Conservation (phyloP, 192 early-diverging fungal species). For the Linnemannia hyalina region DNA sequence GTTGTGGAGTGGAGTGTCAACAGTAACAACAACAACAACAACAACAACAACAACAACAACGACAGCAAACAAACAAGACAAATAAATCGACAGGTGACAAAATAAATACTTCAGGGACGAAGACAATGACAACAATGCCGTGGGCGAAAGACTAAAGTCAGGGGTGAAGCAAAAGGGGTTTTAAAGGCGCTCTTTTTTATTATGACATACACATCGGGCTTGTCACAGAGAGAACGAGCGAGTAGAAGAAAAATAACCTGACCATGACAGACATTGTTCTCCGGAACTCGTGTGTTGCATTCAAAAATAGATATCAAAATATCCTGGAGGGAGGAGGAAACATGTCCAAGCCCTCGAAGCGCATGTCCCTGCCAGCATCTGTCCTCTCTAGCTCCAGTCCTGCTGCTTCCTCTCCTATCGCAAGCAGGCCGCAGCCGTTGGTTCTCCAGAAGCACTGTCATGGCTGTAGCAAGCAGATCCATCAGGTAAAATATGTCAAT, state of each 20-base stretch:
- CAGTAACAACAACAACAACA: neutral
- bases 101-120: neutral
- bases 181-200: neutral
- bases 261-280: slow-evolving; percentile 7
- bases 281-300: neutral
- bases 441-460: slow-evolving; percentile 49
- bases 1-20: neutral
- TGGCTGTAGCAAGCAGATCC: slow-evolving; percentile 37
- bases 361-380: slow-evolving; percentile 49
- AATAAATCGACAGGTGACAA: neutral
- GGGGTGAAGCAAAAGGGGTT: neutral
- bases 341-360: slow-evolving; percentile 46
- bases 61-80: neutral
- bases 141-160: neutral
- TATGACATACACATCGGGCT: neutral
- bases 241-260: neutral
- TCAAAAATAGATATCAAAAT: slow-evolving; percentile 50
- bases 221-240: neutral
- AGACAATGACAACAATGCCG: neutral
- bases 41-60: neutral
- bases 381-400: neutral
- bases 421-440: slow-evolving; percentile 27
- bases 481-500: slow-evolving; percentile 12
- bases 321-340: slow-evolving; percentile 45
- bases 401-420: neutral